A percentile compares a stretch with the other conserved stretches of the same genome.
Evolutionary conservation across 495 filamentous ascomycete genomes (phyloP).

Genomic region (Terfezia claveryi): DNA sequence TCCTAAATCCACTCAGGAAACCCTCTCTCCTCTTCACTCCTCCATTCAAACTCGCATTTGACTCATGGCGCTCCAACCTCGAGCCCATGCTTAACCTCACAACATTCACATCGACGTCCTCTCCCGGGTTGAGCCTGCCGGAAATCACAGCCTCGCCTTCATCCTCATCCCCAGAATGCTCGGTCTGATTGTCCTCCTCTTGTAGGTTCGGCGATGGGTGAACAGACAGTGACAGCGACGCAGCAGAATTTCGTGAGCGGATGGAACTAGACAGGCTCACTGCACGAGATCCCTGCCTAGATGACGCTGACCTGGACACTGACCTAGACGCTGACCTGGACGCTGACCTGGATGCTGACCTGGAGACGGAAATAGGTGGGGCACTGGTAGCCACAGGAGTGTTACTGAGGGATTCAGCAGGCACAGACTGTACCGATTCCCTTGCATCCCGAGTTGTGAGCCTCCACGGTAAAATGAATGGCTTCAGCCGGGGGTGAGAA

Average conservation of each 20-base stretch:
- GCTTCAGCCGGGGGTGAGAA: neutral
- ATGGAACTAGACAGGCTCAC: neutral
- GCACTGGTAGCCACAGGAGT: neutral
- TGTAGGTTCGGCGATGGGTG: neutral
- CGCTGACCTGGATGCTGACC: neutral
- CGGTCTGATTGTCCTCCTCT: neutral
- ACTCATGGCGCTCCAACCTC: neutral
- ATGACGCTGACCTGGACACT: neutral
- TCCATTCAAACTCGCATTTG: conserved; percentile 2
- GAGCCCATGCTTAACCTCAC: too few species aligned
- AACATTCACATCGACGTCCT: too few species aligned
- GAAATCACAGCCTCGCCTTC: neutral
- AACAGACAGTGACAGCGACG: neutral
- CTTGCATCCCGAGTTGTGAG: neutral
- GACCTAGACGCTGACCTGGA: neutral
- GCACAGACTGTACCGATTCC: too few species aligned
- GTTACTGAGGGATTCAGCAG: neutral
- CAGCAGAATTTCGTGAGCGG: neutral
- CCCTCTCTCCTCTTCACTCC: conserved; percentile 3
- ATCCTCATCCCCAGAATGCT: neutral
- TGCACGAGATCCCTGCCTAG: neutral
- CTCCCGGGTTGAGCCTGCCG: neutral
- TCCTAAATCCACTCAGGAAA: conserved; percentile 1
- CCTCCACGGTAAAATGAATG: neutral
- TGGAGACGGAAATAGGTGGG: neutral